A percentile compares a stretch with the other conserved stretches of the same genome.
Evolutionary conservation across 768 basidiomycete genomes (phyloP).

Genomic region (Rhodotorula kratochvilovae): DNA sequence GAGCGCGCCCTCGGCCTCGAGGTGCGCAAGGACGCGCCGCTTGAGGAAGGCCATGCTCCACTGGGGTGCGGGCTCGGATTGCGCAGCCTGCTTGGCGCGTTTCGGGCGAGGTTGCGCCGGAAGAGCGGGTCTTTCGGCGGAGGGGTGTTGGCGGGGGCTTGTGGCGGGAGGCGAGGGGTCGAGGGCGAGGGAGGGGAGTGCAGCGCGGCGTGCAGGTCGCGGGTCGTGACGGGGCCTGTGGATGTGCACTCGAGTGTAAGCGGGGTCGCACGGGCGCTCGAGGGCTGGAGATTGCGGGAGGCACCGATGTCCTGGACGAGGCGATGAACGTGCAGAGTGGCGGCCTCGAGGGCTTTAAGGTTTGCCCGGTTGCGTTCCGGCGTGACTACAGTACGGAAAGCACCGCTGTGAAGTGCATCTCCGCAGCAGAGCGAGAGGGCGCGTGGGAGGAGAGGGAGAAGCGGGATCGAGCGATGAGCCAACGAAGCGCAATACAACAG

Average conservation of each 20-base stretch:
- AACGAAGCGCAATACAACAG: no score
- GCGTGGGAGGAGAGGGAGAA: no score
- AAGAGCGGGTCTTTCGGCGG: not conserved
- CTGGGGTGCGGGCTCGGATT: not conserved
- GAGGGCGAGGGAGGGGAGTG: no score
- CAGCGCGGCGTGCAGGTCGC: not conserved
- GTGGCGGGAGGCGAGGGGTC: not conserved
- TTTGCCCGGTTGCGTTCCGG: not conserved
- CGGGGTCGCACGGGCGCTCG: not conserved
- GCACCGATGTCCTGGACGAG: not conserved
- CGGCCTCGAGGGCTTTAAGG: no score
- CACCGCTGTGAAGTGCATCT: no score
- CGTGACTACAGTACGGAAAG: no score
- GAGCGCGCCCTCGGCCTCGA: conserved; percentile 8
- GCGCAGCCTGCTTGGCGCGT: not conserved
- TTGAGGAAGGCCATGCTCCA: conserved; percentile 21
- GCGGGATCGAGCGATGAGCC: no score
- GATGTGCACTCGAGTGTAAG: not conserved
- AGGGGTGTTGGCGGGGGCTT: not conserved
- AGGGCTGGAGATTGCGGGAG: not conserved
- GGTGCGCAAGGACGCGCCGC: not conserved
- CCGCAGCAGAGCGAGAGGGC: no score
- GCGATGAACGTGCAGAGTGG: not conserved
- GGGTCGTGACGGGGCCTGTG: not conserved
- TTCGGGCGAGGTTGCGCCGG: not conserved